Base-by-base conservation (phyloP, 257 asterid species). In the Solanum piurae region DNA sequence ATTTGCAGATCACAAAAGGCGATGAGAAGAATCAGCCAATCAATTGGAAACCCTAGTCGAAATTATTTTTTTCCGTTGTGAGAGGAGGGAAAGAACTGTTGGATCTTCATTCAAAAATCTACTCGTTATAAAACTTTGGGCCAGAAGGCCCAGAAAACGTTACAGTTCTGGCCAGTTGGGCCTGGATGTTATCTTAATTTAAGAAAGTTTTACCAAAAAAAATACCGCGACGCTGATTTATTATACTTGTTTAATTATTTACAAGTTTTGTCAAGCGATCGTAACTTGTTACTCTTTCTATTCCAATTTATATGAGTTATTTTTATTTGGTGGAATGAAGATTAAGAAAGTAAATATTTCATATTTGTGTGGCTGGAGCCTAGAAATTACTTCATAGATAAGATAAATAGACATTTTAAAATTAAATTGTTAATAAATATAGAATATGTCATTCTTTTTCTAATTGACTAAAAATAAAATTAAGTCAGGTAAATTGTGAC, bases 1-100 rank as follows among this genome's bases (percentile, higher is more conserved):
- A 12, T 80, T 79, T 31, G 69, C 3, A 9, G 29, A 29, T 29
- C 6, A 16, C 10, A 5, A 80, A 58, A 29, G 49, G 68, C 40
- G 40, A 49, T 44, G n/a, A 29, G 68, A 46, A 27, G 2, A 79
- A 77, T 27, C 27, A 46, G 38, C 27, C 27, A 29, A 80, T 49
- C 68, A 82, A 49, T 82, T 82, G 86, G 27, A 49, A 82, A 82
- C 86, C 86, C 86, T 82, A 49, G 4, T 49, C 21, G 25, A 82
- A 31, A 4, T 18, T 27, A 21, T 60, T 64, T 1, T 62, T 64
- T 82, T 31, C 86, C 44, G 86, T 82, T 82, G 86, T 49, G 64
- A 27, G 69, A 49, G 68, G 86, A 82, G 86, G 86, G 86, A 82
- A 82, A 82, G 71, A 46, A 12, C 21, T 5, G 71, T 5, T 82